Conservation (phyloP, 306 rosid genomes). For the Castanea mollissima region DNA sequence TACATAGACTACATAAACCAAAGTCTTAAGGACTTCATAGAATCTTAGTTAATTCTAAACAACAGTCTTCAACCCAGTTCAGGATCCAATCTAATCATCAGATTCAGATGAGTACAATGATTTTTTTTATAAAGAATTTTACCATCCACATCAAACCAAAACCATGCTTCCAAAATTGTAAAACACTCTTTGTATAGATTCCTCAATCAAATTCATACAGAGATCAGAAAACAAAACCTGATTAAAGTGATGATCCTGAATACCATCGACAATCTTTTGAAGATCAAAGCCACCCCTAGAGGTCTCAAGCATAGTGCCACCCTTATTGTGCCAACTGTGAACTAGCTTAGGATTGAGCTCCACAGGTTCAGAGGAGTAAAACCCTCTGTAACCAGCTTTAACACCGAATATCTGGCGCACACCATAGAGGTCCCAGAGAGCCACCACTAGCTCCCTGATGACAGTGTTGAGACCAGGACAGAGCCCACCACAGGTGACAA, state of each 20-base stretch:
- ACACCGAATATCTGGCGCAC: slow-evolving; percentile 65
- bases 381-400: slow-evolving; percentile 70
- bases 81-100: neutral
- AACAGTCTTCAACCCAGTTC: neutral
- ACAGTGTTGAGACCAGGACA: slow-evolving; percentile 87
- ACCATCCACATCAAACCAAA: no score
- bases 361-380: slow-evolving; percentile 46
- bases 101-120: neutral
- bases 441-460: slow-evolving; percentile 65
- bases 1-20: neutral
- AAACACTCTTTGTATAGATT: no score
- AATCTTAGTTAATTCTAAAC: no score
- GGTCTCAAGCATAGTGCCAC: slow-evolving; percentile 73
- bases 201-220: no score
- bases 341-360: slow-evolving; percentile 42
- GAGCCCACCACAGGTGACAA: slow-evolving; percentile 68
- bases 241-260: slow-evolving; percentile 49
- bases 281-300: slow-evolving; percentile 77
- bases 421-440: slow-evolving; percentile 13
- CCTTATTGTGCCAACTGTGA: slow-evolving; percentile 56
- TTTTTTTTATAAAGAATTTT: no score
- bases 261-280: slow-evolving; percentile 55
- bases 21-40: neutral
- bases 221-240: slow-evolving; percentile 46
- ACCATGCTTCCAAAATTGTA: no score